Evolutionary conservation across 2,329 filamentous ascomycete genomes (phyloP).

Genomic region (Neonectria hederae): DNA sequence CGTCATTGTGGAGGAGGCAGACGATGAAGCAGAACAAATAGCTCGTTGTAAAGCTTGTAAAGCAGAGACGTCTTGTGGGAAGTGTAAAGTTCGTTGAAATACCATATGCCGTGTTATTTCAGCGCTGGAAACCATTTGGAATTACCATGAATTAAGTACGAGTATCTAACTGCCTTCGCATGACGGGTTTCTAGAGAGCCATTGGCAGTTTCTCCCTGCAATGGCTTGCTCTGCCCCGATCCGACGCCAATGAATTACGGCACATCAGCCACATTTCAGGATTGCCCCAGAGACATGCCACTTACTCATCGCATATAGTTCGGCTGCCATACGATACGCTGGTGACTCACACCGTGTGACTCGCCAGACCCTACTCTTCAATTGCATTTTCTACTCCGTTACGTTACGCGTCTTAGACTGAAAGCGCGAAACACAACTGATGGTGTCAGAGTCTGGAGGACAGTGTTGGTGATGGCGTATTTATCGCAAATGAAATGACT

Average conservation of each 20-base stretch:
- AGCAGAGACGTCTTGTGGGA: not conserved
- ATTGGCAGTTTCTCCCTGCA: not conserved
- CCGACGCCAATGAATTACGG: not conserved
- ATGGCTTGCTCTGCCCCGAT: not conserved
- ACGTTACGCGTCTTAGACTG: not conserved
- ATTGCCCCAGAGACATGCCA: constrained; percentile 7
- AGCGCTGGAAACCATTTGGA: not conserved
- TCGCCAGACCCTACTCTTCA: constrained; percentile 7
- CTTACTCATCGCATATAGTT: not conserved
- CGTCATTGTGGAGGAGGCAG: constrained; percentile 50
- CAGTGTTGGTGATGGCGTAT: not conserved
- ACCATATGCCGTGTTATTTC: not conserved
- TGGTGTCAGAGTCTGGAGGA: not conserved
- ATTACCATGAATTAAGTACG: not conserved
- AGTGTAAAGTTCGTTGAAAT: not conserved
- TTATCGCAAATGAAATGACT: not conserved
- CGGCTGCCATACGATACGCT: not conserved
- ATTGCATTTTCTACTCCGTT: not conserved
- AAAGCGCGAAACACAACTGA: too few species aligned
- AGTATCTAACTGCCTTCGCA: not conserved
- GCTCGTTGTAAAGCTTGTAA: too few species aligned
- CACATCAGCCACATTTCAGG: not conserved
- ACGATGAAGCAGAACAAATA: not conserved
- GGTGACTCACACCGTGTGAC: constrained; percentile 42
- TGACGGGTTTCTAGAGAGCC: not conserved